A percentile compares a stretch with the other conserved stretches of the same genome.
phyloP scores from a whole-genome alignment of 2,329 filamentous ascomycete genomes.

The Pseudogymnoascus sp. region DNA sequence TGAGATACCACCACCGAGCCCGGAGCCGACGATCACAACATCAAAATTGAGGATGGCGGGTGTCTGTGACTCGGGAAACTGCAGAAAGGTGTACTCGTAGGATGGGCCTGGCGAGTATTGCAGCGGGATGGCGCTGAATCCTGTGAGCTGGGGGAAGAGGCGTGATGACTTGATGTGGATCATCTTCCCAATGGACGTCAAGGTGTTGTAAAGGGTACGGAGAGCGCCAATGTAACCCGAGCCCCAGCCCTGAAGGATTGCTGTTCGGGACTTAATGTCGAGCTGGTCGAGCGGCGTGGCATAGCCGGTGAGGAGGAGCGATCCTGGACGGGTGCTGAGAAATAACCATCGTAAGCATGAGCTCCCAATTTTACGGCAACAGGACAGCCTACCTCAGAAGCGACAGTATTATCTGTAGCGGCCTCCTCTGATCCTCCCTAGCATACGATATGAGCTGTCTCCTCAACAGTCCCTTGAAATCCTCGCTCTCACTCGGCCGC shows the following conservation, averaged over 20 bases:
- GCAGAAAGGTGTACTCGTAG: constrained; percentile 27
- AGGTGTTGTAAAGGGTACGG: constrained; percentile 45
- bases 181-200: constrained; percentile 45
- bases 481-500: constrained; percentile 42
- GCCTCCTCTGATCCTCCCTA: constrained; percentile 24
- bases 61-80: constrained; percentile 22
- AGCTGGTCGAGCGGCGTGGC: constrained; percentile 54
- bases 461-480: constrained; percentile 43
- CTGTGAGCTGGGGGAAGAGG: constrained; percentile 45
- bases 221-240: constrained; percentile 47
- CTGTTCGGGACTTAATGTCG: constrained; percentile 50
- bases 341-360: neutral
- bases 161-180: constrained; percentile 41
- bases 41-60: constrained; percentile 64
- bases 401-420: constrained; percentile 21
- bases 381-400: constrained; percentile 23
- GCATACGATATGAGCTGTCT: constrained; percentile 32
- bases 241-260: constrained; percentile 56
- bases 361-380: neutral
- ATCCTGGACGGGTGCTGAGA: constrained; percentile 51
- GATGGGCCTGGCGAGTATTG: constrained; percentile 31
- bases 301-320: constrained; percentile 60
- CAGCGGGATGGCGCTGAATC: constrained; percentile 47
- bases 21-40: constrained; percentile 77
- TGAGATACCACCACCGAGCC: constrained; percentile 73